Evolutionary conservation across 1,284 basidiomycete genomes (phyloP).

Genomic region (Leccinum subrobustum): DNA sequence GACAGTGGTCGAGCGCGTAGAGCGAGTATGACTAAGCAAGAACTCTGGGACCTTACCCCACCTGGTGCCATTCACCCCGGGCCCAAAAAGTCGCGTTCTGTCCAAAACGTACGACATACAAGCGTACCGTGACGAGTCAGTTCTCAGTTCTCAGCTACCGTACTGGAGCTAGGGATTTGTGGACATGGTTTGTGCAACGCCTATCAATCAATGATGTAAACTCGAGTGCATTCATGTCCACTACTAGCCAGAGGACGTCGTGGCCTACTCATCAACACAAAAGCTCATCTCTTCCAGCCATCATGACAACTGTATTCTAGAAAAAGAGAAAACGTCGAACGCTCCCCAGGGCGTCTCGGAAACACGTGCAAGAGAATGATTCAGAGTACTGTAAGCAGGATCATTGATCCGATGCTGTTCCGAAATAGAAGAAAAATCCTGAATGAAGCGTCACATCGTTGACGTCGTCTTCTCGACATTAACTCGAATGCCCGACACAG

Average conservation of each 20-base stretch:
- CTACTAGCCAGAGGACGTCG: background rate
- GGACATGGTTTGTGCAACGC: too few species aligned
- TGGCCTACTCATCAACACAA: slow-evolving; percentile 9
- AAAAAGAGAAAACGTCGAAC: slow-evolving; percentile 17
- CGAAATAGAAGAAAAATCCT: slow-evolving; percentile 18
- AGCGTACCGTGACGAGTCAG: too few species aligned
- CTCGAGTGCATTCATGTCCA: too few species aligned
- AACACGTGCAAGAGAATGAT: slow-evolving; percentile 25
- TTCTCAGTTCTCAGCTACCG: too few species aligned
- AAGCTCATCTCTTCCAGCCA: slow-evolving; percentile 13
- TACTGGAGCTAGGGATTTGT: too few species aligned
- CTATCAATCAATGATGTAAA: too few species aligned
- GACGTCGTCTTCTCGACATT: slow-evolving; percentile 62
- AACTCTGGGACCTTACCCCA: too few species aligned
- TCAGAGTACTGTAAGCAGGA: slow-evolving; percentile 17
- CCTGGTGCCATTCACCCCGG: too few species aligned
- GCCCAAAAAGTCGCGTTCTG: too few species aligned
- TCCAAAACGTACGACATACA: too few species aligned
- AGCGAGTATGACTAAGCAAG: too few species aligned
- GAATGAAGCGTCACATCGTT: slow-evolving; percentile 38
- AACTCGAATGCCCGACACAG: slow-evolving; percentile 55
- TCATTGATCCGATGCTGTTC: slow-evolving; percentile 28
- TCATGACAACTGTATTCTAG: slow-evolving; percentile 20
- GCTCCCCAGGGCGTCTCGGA: slow-evolving; percentile 8
- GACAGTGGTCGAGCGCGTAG: too few species aligned